These are phyloP conservation scores for Tetrapisispora pingtungensis DNA, from an alignment of 805 yeast species.

Conservation along the genomic window DNA sequence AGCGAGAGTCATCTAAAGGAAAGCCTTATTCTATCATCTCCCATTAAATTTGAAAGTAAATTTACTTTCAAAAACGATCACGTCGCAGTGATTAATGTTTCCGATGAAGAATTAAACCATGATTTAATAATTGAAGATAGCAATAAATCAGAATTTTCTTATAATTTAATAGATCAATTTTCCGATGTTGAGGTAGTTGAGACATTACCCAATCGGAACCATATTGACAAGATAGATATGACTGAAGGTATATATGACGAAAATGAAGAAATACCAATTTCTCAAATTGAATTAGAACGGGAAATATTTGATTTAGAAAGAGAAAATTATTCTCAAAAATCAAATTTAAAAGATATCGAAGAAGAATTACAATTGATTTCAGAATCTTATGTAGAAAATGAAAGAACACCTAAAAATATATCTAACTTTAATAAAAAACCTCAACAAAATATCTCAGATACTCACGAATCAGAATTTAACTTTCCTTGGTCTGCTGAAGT, in stretches of 20 bases:
- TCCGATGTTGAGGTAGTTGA: slow-evolving; percentile 20
- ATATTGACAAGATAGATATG: slow-evolving; percentile 27
- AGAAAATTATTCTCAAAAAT: slow-evolving; percentile 19
- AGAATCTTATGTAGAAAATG: slow-evolving; percentile 7
- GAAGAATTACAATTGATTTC: slow-evolving; percentile 19
- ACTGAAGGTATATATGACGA: slow-evolving; percentile 21
- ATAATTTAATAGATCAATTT: slow-evolving; percentile 11
- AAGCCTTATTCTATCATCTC: slow-evolving; percentile 23
- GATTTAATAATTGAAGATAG: slow-evolving; percentile 4
- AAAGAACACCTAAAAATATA: not conserved
- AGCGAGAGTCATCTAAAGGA: not conserved
- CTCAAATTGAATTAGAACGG: not conserved
- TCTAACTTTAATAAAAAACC: too few species aligned
- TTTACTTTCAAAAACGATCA: not conserved
- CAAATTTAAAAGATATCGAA: slow-evolving; percentile 8
- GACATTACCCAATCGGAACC: slow-evolving; percentile 13
- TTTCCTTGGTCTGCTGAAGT: slow-evolving; percentile 64
- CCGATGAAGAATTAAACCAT: slow-evolving; percentile 28
- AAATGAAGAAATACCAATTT: not conserved
- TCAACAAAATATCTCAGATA: too few species aligned
- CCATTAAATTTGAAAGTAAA: slow-evolving; percentile 4
- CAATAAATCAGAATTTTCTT: slow-evolving; percentile 2
- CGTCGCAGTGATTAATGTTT: not conserved
- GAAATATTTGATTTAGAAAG: slow-evolving; percentile 29
- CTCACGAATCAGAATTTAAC: not conserved